Evolutionary conservation across 2,329 filamentous ascomycete genomes (phyloP).

Genomic region (Coniochaeta sp.): DNA sequence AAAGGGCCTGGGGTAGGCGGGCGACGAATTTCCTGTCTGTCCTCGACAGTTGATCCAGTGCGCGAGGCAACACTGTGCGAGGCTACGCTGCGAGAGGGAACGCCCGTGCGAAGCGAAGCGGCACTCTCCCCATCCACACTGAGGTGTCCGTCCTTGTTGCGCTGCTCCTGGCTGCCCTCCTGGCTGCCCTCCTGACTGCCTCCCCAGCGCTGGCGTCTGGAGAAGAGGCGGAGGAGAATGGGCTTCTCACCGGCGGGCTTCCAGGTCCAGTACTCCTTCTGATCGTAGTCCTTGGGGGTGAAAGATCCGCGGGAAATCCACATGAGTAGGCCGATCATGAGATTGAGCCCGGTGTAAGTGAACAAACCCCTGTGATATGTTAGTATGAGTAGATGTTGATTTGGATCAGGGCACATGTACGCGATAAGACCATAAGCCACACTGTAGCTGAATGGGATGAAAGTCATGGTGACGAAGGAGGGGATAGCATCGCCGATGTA

Average conservation of each 20-base stretch:
- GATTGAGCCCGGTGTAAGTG: slow-evolving; percentile 42
- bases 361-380: slow-evolving; percentile 39
- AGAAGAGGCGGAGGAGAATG: slow-evolving; percentile 33
- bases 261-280: slow-evolving; percentile 51
- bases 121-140: neutral
- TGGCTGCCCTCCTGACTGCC: slow-evolving; percentile 5
- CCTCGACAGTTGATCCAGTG: neutral
- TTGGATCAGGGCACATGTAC: slow-evolving; percentile 30
- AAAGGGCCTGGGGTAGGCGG: neutral
- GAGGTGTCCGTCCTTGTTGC: neutral
- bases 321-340: slow-evolving; percentile 37
- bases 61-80: neutral
- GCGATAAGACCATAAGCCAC: slow-evolving; percentile 72
- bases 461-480: slow-evolving; percentile 66
- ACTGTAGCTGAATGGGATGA: slow-evolving; percentile 74
- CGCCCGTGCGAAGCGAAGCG: neutral
- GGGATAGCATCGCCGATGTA: slow-evolving; percentile 71
- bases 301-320: slow-evolving; percentile 32
- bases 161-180: slow-evolving; percentile 3
- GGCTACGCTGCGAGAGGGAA: neutral
- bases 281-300: slow-evolving; percentile 43
- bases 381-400: neutral
- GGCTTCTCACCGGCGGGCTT: slow-evolving; percentile 38
- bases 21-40: neutral
- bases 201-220: neutral